phyloP scores from a whole-genome alignment of 1,139 yeast genomes.

The Dujonia santamariae region DNA sequence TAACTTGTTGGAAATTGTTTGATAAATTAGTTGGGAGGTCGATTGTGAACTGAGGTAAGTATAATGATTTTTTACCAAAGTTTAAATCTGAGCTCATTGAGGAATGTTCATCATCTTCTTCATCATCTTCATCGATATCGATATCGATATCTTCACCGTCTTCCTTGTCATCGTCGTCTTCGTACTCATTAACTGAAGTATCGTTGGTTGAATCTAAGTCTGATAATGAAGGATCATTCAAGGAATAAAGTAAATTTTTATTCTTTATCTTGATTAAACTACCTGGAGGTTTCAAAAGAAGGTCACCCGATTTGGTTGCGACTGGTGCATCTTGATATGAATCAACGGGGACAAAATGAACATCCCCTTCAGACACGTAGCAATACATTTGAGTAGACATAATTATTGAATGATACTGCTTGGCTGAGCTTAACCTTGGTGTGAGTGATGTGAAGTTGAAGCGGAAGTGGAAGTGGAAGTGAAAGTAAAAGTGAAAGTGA shows the following conservation, averaged over 20 bases:
- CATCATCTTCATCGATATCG: slow-evolving; percentile 1
- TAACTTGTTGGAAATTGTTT: slow-evolving; percentile 30
- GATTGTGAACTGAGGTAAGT: slow-evolving; percentile 36
- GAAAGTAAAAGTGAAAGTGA: too few relatives aligned
- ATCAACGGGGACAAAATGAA: slow-evolving; percentile 38
- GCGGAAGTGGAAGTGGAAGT: neutral
- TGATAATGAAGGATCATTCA: slow-evolving; percentile 43
- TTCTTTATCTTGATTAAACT: slow-evolving; percentile 19
- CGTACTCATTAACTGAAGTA: slow-evolving; percentile 5
- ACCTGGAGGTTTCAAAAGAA: neutral
- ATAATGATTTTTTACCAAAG: slow-evolving; percentile 15
- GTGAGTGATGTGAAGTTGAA: neutral
- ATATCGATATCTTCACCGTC: neutral
- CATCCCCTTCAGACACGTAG: slow-evolving; percentile 34
- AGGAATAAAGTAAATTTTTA: slow-evolving; percentile 37
- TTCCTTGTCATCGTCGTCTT: slow-evolving; percentile 5
- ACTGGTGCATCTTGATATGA: slow-evolving; percentile 14
- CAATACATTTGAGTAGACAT: slow-evolving; percentile 33
- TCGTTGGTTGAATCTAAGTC: slow-evolving; percentile 33
- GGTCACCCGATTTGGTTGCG: neutral
- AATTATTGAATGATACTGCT: neutral
- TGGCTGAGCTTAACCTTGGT: neutral
- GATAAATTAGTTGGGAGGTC: slow-evolving; percentile 30
- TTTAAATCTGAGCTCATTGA: neutral
- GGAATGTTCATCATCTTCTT: neutral